phyloP scores from a whole-genome alignment of 176 grass and related monocot species.

The Coix lacrymajobi region DNA sequence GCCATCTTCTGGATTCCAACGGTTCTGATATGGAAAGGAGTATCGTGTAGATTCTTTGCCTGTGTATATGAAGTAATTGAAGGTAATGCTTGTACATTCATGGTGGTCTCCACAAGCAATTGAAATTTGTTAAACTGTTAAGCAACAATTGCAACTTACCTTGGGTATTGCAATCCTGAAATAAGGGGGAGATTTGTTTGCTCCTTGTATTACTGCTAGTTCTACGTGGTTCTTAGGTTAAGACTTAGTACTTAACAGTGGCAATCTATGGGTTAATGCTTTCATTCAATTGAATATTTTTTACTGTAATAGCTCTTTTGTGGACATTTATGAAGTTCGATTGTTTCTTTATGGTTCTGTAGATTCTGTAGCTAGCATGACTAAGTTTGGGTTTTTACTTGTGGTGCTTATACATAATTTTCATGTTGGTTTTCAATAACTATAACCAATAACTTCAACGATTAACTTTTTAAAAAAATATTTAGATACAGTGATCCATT shows the following conservation, averaged over 20 bases:
- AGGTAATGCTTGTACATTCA: slow-evolving; percentile 1
- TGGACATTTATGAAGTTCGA: neutral
- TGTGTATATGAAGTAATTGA: neutral
- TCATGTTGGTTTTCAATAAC: neutral
- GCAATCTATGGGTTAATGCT: neutral
- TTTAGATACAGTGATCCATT: neutral
- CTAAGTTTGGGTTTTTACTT: neutral
- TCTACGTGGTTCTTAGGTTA: neutral
- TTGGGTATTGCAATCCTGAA: neutral
- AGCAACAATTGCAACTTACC: neutral
- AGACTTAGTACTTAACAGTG: neutral
- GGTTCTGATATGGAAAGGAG: neutral
- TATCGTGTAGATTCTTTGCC: neutral
- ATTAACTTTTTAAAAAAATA: neutral
- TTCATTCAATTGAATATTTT: neutral
- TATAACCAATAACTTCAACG: neutral
- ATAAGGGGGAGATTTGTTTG: neutral
- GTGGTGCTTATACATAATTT: neutral
- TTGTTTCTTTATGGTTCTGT: neutral
- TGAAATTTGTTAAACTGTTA: neutral
- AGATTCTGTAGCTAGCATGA: neutral
- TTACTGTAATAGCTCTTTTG: neutral
- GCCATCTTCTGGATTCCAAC: neutral
- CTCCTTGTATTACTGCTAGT: neutral
- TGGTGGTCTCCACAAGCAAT: neutral